Evolutionary conservation across 2,329 filamentous ascomycete genomes (phyloP).

Genomic region (Penicillium paneum): DNA sequence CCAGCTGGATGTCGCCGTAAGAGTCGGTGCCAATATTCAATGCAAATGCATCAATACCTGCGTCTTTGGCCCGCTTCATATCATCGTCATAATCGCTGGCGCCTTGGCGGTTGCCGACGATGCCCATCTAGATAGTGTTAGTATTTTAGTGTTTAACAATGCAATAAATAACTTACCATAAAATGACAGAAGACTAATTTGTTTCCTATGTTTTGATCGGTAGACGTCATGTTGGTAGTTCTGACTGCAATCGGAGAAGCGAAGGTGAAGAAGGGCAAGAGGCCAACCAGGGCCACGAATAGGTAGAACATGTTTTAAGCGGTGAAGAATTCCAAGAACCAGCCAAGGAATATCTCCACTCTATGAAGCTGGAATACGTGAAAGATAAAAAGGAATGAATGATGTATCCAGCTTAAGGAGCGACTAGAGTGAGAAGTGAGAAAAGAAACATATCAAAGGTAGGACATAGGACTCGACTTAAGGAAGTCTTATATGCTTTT

Average conservation of each 20-base stretch:
- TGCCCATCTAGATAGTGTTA: slow-evolving; percentile 41
- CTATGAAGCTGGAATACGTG: neutral
- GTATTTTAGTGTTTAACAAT: neutral
- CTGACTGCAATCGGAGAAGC: slow-evolving; percentile 14
- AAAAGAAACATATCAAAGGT: neutral
- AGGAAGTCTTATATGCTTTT: neutral
- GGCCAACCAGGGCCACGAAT: slow-evolving; percentile 16
- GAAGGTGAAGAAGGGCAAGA: slow-evolving; percentile 13
- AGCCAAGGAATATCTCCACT: slow-evolving; percentile 6
- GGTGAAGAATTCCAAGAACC: slow-evolving; percentile 1
- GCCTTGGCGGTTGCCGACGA: slow-evolving; percentile 44
- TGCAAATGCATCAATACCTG: slow-evolving; percentile 50
- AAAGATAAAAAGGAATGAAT: neutral
- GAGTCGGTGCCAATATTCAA: slow-evolving; percentile 50
- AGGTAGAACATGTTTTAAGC: slow-evolving; percentile 8
- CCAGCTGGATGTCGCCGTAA: slow-evolving; percentile 47
- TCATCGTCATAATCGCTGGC: slow-evolving; percentile 49
- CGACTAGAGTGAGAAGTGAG: neutral
- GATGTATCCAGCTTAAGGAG: neutral
- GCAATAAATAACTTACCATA: slow-evolving; percentile 33
- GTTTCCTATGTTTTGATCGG: slow-evolving; percentile 8
- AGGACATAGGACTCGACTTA: neutral
- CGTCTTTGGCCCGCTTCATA: slow-evolving; percentile 45
- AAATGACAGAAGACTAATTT: slow-evolving; percentile 46
- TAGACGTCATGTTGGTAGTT: neutral